phyloP scores from a whole-genome alignment of 257 asterid species.

The Ehretia macrophylla region DNA sequence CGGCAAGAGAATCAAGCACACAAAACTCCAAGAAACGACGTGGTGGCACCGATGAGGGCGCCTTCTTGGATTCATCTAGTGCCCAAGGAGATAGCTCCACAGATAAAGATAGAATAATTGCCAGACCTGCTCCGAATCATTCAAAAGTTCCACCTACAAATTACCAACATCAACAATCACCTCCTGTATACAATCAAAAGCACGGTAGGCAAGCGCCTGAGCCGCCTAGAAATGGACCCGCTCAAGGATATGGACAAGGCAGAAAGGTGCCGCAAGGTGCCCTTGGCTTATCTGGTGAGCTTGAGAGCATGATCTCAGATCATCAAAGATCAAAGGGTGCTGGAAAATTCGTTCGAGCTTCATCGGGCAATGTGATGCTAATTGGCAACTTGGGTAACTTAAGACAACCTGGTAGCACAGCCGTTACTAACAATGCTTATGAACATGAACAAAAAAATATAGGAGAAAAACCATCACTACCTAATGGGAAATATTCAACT shows the following conservation, averaged over 20 bases:
- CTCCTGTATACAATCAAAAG: constrained; percentile 1
- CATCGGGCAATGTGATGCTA: constrained; percentile 52
- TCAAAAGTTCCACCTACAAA: constrained; percentile 27
- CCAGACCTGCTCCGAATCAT: constrained; percentile 45
- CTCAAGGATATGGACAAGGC: constrained; percentile 16
- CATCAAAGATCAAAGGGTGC: constrained; percentile 45
- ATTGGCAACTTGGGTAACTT: constrained; percentile 47
- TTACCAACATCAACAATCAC: constrained; percentile 18
- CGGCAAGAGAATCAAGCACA: constrained; percentile 23
- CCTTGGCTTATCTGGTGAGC: constrained; percentile 48
- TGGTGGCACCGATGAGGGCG: constrained; percentile 10
- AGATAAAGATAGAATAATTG: constrained; percentile 38
- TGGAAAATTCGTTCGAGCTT: constrained; percentile 39
- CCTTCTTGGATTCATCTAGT: not conserved
- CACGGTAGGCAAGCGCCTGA: constrained; percentile 5
- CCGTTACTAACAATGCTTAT: constrained; percentile 8
- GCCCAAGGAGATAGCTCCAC: not conserved
- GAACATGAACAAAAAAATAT: constrained; percentile 18
- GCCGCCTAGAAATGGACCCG: constrained; percentile 2
- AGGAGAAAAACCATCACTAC: constrained; percentile 11
- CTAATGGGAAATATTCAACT: constrained; percentile 24
- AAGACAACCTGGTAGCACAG: constrained; percentile 18
- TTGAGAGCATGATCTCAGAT: constrained; percentile 52
- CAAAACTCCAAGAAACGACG: constrained; percentile 16
- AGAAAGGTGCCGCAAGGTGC: constrained; percentile 29